These are phyloP conservation scores for Aureobasidium sp. DNA, from an alignment of 2,329 filamentous ascomycete species.

Conservation along the genomic window DNA sequence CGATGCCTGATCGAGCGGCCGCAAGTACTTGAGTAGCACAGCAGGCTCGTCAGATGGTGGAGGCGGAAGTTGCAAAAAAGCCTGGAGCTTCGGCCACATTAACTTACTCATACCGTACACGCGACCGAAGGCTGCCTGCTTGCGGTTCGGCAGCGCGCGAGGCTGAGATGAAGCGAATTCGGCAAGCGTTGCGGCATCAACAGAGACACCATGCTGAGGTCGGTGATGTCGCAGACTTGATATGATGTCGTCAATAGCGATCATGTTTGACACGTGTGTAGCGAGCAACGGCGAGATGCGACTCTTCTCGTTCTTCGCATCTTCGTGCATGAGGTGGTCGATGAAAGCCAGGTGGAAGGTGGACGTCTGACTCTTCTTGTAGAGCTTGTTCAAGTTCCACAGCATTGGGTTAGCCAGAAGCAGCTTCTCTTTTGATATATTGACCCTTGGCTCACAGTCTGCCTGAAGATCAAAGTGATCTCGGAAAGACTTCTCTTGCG, in stretches of 20 bases:
- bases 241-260: background rate
- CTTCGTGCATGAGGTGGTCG: background rate
- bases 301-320: background rate
- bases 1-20: background rate
- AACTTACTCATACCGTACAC: background rate
- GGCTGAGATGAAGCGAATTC: background rate
- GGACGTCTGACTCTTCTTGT: too few species aligned
- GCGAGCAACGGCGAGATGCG: background rate
- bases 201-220: background rate
- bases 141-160: background rate
- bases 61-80: background rate
- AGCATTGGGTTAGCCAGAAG: background rate
- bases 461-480: too few species aligned
- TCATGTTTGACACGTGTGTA: background rate
- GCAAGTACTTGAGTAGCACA: background rate
- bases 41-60: background rate
- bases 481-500: background rate
- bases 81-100: background rate
- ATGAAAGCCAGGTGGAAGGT: background rate
- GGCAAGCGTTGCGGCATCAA: background rate
- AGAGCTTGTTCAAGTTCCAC: too few species aligned
- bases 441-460: background rate
- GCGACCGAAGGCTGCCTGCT: background rate
- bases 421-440: background rate
- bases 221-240: background rate